Base-by-base conservation (phyloP, 1,284 basidiomycete species). In the Ceratorhiza oryzae-sativae region DNA sequence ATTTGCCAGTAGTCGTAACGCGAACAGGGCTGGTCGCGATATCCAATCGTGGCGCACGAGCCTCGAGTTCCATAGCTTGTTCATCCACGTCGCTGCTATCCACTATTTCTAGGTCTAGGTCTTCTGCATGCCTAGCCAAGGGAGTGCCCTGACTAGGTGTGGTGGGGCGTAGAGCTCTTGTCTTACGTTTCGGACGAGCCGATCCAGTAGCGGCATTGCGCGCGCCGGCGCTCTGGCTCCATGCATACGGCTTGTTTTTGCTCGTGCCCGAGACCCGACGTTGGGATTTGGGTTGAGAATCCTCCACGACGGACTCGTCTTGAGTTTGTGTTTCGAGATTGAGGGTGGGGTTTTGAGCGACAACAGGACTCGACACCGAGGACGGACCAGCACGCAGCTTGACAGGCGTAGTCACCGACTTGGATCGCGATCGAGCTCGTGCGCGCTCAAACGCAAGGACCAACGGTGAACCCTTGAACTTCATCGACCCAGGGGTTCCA, bases 1-100 rank as follows among this genome's bases (percentile, higher is more conserved):
- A 8, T 49, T n/a, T 30, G 6, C 36, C 39, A 10, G 32, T 27
- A n/a, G n/a, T n/a, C n/a, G 34, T 10, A 20, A 34, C 39, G 5
- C 39, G 58, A 4, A 34, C 53, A 45, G 39, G 58, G 20, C 39
- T 60, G 2, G 58, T 49, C 5, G 48, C 48, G 18, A 49, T 30
- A 25, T 42, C 23, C 36, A 41, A 60, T 32, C 10, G 13, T 8
- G 41, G 42, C 9, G 23, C 25, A 48, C 41, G 60, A n/a, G 60
- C 25, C 9, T 62, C 60, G 2, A 62, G 4, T 20, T 62, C 41
- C 60, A 62, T 53, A 46, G 32, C 48, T 34, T 56, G 27, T 30
- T 65, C 62, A 15, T 65, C 62, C 15, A 34, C 48, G 20, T 65
- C 62, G 32, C 62, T 65, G 20, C 62, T 65, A 20, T 41, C 46